A percentile compares a stretch with the other conserved stretches of the same genome.
These are phyloP conservation scores for Chaetomium strumarium DNA, from an alignment of 2,329 filamentous ascomycete species.

Conservation along the genomic window DNA sequence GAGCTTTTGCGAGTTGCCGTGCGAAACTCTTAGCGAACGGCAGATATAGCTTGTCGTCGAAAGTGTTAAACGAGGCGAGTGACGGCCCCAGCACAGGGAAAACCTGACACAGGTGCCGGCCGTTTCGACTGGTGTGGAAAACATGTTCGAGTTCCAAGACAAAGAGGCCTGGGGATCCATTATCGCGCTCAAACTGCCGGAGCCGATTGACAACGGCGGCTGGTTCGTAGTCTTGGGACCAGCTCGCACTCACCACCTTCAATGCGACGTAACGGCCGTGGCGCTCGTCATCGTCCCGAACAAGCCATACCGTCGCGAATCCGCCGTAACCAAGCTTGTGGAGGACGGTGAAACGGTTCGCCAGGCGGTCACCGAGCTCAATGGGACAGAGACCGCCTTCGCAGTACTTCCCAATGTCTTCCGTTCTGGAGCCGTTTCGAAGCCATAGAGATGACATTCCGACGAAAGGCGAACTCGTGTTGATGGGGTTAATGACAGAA, in stretches of 20 bases:
- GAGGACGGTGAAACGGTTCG: neutral
- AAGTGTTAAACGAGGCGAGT: neutral
- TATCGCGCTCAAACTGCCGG: neutral
- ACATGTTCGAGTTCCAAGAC: neutral
- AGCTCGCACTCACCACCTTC: neutral
- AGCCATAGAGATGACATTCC: too few relatives aligned
- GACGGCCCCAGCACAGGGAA: neutral
- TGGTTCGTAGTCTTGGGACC: neutral
- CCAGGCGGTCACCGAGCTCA: neutral
- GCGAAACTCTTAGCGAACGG: neutral
- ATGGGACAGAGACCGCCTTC: constrained; percentile 3
- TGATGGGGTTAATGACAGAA: too few relatives aligned
- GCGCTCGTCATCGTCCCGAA: neutral
- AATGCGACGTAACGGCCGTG: constrained; percentile 1
- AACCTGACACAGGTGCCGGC: constrained; percentile 1
- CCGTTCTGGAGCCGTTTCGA: neutral
- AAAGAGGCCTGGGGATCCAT: neutral
- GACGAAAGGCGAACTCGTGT: too few relatives aligned
- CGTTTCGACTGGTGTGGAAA: constrained; percentile 2
- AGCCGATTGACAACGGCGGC: neutral
- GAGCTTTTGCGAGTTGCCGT: neutral
- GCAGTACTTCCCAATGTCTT: neutral
- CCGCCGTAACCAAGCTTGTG: constrained; percentile 3
- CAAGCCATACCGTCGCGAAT: constrained; percentile 1
- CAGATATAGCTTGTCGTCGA: neutral